phyloP scores from a whole-genome alignment of 2,329 filamentous ascomycete genomes.

The Pseudovirgaria hyperparasitica region DNA sequence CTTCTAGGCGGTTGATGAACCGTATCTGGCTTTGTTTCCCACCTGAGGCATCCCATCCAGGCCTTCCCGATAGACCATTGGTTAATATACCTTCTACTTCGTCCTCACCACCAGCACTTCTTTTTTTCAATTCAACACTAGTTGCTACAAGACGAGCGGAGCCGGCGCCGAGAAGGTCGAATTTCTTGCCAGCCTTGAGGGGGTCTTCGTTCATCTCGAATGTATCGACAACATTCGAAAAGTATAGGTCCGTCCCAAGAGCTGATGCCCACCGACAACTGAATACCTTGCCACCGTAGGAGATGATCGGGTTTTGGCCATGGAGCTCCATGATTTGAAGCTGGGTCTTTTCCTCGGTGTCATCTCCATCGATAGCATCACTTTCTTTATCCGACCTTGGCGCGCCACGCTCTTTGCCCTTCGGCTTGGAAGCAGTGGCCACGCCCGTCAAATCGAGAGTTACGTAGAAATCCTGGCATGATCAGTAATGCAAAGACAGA shows the following conservation, averaged over 20 bases:
- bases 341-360: conserved; percentile 12
- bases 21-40: too few relatives aligned
- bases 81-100: too few relatives aligned
- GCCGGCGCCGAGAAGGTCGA: too few relatives aligned
- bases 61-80: too few relatives aligned
- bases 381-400: conserved; percentile 1
- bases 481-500: conserved; percentile 1
- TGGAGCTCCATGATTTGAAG: conserved; percentile 81
- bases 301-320: conserved; percentile 60
- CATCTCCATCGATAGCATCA: conserved; percentile 8
- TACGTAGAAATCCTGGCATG: conserved; percentile 41
- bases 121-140: too few relatives aligned
- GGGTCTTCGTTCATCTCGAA: too few relatives aligned
- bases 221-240: too few relatives aligned
- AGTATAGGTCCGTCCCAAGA: conserved; percentile 72
- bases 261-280: conserved; percentile 71
- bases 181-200: too few relatives aligned
- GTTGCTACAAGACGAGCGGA: too few relatives aligned
- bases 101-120: too few relatives aligned
- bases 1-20: too few relatives aligned
- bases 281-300: conserved; percentile 67
- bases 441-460: conserved; percentile 43
- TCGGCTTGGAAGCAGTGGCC: conserved; percentile 2
- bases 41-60: too few relatives aligned
- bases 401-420: conserved; percentile 1